Conservation (phyloP, 2,329 filamentous ascomycete species). For the Talaromyces atroroseus region DNA sequence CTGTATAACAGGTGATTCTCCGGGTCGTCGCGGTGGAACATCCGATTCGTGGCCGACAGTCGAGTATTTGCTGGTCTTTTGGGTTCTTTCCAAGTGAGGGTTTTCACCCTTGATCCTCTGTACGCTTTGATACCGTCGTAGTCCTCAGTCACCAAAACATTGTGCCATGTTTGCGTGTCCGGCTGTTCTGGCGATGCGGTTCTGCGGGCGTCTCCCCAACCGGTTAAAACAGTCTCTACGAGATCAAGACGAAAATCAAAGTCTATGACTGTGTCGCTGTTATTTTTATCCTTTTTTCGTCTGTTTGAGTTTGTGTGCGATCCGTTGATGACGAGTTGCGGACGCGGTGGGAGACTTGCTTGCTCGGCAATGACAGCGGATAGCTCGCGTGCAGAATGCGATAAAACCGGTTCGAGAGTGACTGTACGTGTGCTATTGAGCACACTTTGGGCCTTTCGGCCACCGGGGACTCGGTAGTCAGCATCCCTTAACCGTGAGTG, state of each 20-base stretch:
- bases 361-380: conserved; percentile 43
- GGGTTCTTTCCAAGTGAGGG: conserved; percentile 9
- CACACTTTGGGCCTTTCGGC: background rate
- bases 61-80: conserved; percentile 9
- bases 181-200: background rate
- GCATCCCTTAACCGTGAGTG: background rate
- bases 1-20: background rate
- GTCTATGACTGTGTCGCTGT: conserved; percentile 22
- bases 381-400: conserved; percentile 42
- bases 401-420: conserved; percentile 41
- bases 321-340: conserved; percentile 49
- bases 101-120: conserved; percentile 22
- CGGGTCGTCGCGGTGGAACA: background rate
- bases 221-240: conserved; percentile 17
- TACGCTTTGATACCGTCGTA: conserved; percentile 21
- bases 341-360: conserved; percentile 48
- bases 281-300: conserved; percentile 19
- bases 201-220: conserved; percentile 3
- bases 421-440: conserved; percentile 14
- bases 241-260: conserved; percentile 27
- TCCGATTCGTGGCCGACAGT: background rate
- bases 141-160: conserved; percentile 21
- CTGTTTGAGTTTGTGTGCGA: conserved; percentile 43
- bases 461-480: conserved; percentile 8
- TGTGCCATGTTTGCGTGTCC: conserved; percentile 8